Percentiles rank a stretch among this genome's conserved stretches.
These are phyloP conservation scores for Fusarium compactum DNA, from an alignment of 2,329 filamentous ascomycete genomes.

Conservation along the genomic window DNA sequence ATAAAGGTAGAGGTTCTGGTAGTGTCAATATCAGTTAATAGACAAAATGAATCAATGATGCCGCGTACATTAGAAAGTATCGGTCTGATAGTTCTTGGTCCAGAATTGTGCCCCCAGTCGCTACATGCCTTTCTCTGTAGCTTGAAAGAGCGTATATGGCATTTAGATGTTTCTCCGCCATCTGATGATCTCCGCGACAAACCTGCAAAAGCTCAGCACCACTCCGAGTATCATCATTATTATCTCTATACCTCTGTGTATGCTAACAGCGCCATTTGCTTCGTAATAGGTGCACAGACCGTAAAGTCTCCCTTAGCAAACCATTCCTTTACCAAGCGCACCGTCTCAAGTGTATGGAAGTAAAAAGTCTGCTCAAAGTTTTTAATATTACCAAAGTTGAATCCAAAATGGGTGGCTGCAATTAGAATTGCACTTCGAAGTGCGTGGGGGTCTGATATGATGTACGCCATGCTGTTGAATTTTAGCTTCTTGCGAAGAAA, in stretches of 20 bases:
- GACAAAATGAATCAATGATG: accelerated
- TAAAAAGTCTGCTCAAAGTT: conserved; percentile 14
- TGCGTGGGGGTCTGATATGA: conserved; percentile 2
- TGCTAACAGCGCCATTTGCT: conserved; percentile 2
- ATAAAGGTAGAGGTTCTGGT: conserved; percentile 7
- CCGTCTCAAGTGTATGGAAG: conserved; percentile 9
- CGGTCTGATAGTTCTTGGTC: conserved; percentile 11
- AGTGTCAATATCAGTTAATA: neutral
- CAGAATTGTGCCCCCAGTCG: neutral
- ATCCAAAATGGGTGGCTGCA: conserved; percentile 13
- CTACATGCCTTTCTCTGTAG: too few species aligned
- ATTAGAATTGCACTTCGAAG: conserved; percentile 18
- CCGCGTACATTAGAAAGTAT: conserved; percentile 8
- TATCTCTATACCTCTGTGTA: conserved; percentile 15
- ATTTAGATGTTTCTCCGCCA: conserved; percentile 5
- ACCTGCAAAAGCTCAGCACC: neutral
- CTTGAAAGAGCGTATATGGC: conserved; percentile 6
- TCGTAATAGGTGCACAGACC: neutral
- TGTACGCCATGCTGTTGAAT: neutral
- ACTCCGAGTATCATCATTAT: accelerated
- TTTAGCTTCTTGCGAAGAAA: neutral
- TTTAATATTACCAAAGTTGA: conserved; percentile 1
- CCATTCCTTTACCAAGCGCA: conserved; percentile 20
- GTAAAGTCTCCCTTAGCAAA: neutral
- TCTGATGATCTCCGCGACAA: neutral